Evolutionary conservation across 1,284 basidiomycete genomes (phyloP).

Genomic region (Leucoagaricus sp.): DNA sequence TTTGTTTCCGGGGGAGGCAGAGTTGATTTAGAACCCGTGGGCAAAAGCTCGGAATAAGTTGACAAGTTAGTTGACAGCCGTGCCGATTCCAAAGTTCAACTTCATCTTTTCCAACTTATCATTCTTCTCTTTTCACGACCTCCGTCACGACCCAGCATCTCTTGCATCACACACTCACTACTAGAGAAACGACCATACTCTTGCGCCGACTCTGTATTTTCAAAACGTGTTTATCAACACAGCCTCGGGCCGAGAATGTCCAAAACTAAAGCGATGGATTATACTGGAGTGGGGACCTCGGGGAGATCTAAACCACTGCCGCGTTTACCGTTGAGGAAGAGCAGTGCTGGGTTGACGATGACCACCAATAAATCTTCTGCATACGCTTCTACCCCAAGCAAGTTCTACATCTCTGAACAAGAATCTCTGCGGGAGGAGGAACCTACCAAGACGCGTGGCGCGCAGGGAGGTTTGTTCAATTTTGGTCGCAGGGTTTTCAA

Average conservation of each 20-base stretch:
- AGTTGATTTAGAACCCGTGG: constrained; percentile 1
- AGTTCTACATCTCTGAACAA: constrained; percentile 9
- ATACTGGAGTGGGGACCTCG: not conserved
- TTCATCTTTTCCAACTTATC: not conserved
- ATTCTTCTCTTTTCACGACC: not conserved
- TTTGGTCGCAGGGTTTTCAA: too few relatives aligned
- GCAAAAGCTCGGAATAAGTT: constrained; percentile 7
- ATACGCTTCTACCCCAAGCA: constrained; percentile 12
- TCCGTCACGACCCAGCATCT: constrained; percentile 2
- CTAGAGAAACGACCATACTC: not conserved
- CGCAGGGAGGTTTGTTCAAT: not conserved
- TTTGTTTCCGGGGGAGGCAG: not conserved
- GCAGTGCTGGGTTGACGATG: not conserved
- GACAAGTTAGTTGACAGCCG: not conserved
- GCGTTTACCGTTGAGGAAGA: constrained; percentile 2
- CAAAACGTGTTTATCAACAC: not conserved
- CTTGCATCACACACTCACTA: not conserved
- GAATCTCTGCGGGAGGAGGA: not conserved
- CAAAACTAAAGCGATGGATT: not conserved
- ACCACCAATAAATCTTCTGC: not conserved
- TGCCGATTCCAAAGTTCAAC: not conserved
- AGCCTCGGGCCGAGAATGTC: not conserved
- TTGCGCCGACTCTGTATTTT: not conserved
- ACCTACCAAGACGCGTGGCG: not conserved
- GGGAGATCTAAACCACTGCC: constrained; percentile 8